Evolutionary conservation across 208 protist genomes (phyloP), one percentile per base, ranked within the genome.

Genomic region (Leishmania lainsoni): DNA sequence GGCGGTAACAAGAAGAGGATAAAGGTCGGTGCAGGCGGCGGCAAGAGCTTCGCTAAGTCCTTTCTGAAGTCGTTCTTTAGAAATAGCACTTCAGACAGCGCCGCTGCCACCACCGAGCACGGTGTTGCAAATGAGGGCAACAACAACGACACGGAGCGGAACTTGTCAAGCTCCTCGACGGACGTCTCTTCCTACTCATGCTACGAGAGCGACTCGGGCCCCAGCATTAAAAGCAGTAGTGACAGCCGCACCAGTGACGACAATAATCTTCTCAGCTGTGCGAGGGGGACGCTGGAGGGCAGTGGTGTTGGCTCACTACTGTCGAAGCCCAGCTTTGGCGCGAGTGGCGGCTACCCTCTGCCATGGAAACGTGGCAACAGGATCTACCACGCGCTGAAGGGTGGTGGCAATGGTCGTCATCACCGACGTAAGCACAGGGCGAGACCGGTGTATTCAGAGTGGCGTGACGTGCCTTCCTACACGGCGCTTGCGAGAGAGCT

Each of bases 21-120:
- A 48, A 66, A 20, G 29, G n/a, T 5, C 66, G n/a, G 16, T 26
- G 74, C 9, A 8, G 74, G 42, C 72, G 54, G 39, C 20, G 72
- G 76, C 6, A 74, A 80, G 52, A 91, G 83, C 80, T 90, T 92
- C 22, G 89, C 89, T 32, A 90, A 90, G 63, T 89, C 86, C 17
- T 84, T 92, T 71, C 90, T 92, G 65, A 90, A 92, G 65, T 89
- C 82, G 68, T 89, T 90, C 78, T 92, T 92, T 61, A 71, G 89
- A 26, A 81, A 70, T 69, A 35, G 65, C 49, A 83, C 76, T 39
- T 59, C 63, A 29, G 49, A 75, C 65, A 70, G 75, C 49, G 52
- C 49, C 17, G 74, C 54, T 45, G 74, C 61, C 35, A 45, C 80
- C 51, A 48, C 81, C 76, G 75, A 63, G 8, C 68, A 58, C 42